Conservation (phyloP, 139 green algal species). For the Chlorella sp. region DNA sequence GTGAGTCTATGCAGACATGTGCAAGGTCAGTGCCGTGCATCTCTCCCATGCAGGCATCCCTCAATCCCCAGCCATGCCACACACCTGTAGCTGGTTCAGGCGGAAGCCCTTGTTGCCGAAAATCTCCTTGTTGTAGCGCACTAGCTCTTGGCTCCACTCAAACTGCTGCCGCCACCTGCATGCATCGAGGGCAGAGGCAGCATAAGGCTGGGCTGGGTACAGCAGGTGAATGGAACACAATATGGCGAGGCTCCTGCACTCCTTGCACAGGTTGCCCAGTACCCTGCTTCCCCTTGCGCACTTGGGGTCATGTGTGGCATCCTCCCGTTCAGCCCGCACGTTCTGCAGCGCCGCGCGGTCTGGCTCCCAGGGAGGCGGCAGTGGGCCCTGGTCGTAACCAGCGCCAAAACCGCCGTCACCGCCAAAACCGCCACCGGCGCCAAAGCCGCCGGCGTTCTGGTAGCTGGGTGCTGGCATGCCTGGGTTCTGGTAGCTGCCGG, state of each 20-base stretch:
- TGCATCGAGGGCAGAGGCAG: too few species aligned
- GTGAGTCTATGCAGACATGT: too few species aligned
- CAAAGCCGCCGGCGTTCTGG: background rate
- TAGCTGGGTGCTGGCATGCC: background rate
- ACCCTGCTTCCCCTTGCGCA: background rate
- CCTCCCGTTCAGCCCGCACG: slow-evolving; percentile 19
- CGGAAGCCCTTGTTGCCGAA: slow-evolving; percentile 86
- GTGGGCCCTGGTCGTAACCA: background rate
- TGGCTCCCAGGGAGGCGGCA: background rate
- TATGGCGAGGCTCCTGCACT: too few species aligned
- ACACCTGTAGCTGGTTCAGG: slow-evolving; percentile 58
- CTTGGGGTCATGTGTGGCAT: slow-evolving; percentile 22
- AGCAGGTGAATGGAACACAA: too few species aligned
- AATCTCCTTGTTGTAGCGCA: slow-evolving; percentile 36
- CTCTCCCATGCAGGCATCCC: too few species aligned
- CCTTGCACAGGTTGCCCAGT: too few species aligned
- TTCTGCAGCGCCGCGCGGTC: slow-evolving; percentile 3
- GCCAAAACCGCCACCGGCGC: background rate
- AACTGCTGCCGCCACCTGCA: slow-evolving; percentile 45
- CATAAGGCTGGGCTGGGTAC: too few species aligned
- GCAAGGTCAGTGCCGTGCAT: too few species aligned
- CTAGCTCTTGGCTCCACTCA: slow-evolving; percentile 52
- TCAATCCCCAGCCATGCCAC: too few species aligned
- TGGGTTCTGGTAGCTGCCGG: background rate
- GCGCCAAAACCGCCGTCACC: background rate